Conservation (phyloP, 306 rosid genomes). For the Parietaria judaica region DNA sequence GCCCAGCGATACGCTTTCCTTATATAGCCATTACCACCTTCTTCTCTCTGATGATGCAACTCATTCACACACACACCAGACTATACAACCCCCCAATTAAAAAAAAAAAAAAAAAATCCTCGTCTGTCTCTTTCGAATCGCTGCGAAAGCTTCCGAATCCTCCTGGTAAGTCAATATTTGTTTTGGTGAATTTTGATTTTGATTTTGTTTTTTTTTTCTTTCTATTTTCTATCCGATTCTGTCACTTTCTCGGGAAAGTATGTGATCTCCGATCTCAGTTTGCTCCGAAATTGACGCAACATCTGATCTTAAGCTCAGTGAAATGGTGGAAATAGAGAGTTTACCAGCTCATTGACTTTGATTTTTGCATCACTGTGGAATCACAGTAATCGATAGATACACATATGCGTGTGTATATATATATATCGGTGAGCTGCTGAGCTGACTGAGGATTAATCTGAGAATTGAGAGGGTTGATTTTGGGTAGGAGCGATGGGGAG, state of each 20-base stretch:
- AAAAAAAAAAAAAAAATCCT: slow-evolving; percentile 14
- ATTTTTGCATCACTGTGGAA: neutral
- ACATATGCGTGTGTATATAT: no score
- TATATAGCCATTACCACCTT: slow-evolving; percentile 30
- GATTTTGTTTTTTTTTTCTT: neutral
- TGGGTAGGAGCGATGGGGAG: slow-evolving; percentile 50
- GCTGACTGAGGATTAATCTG: neutral
- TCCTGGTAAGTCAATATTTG: slow-evolving; percentile 24
- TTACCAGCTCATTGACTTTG: neutral
- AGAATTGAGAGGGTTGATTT: neutral
- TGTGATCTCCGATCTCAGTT: slow-evolving; percentile 9
- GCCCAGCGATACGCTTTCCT: slow-evolving; percentile 47
- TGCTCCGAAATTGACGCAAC: slow-evolving; percentile 22
- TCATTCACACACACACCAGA: slow-evolving; percentile 20
- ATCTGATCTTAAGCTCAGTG: slow-evolving; percentile 1
- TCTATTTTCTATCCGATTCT: slow-evolving; percentile 4
- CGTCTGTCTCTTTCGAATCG: slow-evolving; percentile 40
- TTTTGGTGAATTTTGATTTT: neutral
- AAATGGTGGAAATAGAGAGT: neutral
- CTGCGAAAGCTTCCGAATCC: slow-evolving; percentile 14
- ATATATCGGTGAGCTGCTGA: no score
- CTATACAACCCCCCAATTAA: slow-evolving; percentile 15
- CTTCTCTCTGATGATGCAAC: slow-evolving; percentile 29
- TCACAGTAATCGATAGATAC: no score
- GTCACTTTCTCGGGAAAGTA: slow-evolving; percentile 26